phyloP scores from a whole-genome alignment of 495 filamentous ascomycete species.

The Xylaria telfairii region DNA sequence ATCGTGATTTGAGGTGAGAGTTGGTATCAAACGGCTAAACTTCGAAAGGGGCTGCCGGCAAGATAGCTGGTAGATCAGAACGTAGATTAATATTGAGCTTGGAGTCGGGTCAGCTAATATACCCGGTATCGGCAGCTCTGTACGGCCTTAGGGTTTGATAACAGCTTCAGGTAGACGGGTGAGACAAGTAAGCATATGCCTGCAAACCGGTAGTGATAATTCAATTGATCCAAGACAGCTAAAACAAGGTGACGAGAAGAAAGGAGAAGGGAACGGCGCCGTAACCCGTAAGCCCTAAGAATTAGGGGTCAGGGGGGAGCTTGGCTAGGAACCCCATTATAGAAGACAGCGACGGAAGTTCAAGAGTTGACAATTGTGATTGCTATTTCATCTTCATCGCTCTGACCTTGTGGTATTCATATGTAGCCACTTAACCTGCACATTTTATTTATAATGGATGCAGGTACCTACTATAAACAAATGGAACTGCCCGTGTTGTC shows the following conservation, averaged over 20 bases:
- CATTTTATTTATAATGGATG: no score
- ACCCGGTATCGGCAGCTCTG: background rate
- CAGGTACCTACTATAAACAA: background rate
- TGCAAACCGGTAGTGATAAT: background rate
- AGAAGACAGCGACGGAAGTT: background rate
- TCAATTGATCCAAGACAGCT: background rate
- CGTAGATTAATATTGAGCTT: background rate
- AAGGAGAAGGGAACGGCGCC: no score
- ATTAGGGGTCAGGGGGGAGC: background rate
- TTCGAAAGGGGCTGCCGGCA: background rate
- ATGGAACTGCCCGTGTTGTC: no score
- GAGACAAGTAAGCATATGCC: background rate
- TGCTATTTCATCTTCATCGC: background rate
- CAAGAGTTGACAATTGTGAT: background rate
- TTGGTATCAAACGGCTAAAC: constrained; percentile 7
- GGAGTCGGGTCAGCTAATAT: background rate
- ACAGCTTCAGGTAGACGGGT: background rate
- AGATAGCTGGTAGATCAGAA: background rate
- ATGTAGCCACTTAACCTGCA: background rate
- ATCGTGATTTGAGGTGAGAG: background rate
- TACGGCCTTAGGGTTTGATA: background rate
- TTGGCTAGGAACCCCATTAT: background rate
- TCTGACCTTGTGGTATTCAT: background rate
- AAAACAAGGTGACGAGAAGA: background rate
- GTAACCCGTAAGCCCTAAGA: background rate